A percentile compares a stretch with the other conserved stretches of the same genome.
phyloP scores from a whole-genome alignment of 2,329 filamentous ascomycete genomes.

The Hysterium pulicare region DNA sequence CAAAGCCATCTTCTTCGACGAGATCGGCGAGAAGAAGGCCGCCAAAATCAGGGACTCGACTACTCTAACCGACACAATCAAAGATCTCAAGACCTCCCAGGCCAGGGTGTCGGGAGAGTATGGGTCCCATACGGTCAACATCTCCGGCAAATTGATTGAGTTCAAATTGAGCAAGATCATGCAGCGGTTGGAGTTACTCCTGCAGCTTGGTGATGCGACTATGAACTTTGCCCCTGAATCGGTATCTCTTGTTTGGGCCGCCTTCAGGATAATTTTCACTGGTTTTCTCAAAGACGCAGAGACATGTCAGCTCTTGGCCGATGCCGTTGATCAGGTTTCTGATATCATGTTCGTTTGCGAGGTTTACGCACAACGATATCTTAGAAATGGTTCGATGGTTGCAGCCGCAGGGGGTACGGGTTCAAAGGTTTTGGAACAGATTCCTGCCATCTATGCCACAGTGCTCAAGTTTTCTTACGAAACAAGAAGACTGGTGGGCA shows the following conservation, averaged over 20 bases:
- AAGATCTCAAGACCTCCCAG: no score
- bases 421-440: background rate
- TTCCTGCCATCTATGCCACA: background rate
- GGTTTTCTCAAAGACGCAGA: slow-evolving; percentile 5
- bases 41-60: no score
- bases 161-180: background rate
- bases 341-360: slow-evolving; percentile 7
- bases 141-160: no score
- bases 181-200: background rate
- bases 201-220: background rate
- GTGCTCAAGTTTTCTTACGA: background rate
- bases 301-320: slow-evolving; percentile 2
- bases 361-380: slow-evolving; percentile 5
- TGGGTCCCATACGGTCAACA: no score
- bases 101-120: no score
- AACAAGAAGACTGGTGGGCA: background rate
- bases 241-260: slow-evolving; percentile 5
- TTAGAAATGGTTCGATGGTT: background rate
- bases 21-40: no score
- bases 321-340: slow-evolving; percentile 5
- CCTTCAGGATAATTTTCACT: slow-evolving; percentile 2
- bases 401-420: background rate
- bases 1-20: no score
- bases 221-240: slow-evolving; percentile 1
- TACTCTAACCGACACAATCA: no score